Conservation (phyloP, 139 green algal genomes). For the Coelastrella sp. region DNA sequence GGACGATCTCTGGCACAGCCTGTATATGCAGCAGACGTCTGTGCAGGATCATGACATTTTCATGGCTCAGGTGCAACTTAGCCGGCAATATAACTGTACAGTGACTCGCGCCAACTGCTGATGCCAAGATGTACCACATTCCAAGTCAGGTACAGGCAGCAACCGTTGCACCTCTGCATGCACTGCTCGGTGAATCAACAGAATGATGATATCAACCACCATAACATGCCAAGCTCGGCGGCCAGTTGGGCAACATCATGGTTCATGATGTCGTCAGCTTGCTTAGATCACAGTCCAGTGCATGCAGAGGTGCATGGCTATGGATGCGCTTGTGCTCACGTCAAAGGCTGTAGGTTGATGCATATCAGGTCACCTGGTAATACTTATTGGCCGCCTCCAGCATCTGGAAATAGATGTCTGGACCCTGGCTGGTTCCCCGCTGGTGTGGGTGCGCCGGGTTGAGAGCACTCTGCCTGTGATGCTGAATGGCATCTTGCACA, state of each 20-base stretch:
- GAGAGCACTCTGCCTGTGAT: slow-evolving; percentile 50
- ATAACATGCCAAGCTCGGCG: too few relatives aligned
- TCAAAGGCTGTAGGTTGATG: not conserved
- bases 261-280: too few relatives aligned
- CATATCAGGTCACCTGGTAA: slow-evolving; percentile 38
- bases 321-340: not conserved
- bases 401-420: slow-evolving; percentile 68
- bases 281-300: too few relatives aligned
- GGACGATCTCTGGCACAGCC: slow-evolving; percentile 54
- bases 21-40: not conserved
- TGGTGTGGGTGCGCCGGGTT: slow-evolving; percentile 64
- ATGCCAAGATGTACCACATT: too few relatives aligned
- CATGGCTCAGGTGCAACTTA: not conserved
- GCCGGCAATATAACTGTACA: too few relatives aligned
- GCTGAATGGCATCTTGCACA: slow-evolving; percentile 35
- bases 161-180: too few relatives aligned
- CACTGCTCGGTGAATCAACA: too few relatives aligned
- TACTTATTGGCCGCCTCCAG: slow-evolving; percentile 63
- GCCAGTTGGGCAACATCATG: too few relatives aligned
- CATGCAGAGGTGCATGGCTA: too few relatives aligned
- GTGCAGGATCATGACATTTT: not conserved
- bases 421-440: slow-evolving; percentile 57
- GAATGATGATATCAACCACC: too few relatives aligned
- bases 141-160: too few relatives aligned
- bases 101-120: too few relatives aligned